These are phyloP conservation scores for Cladorrhinum sp. DNA, from an alignment of 2,329 filamentous ascomycete species.

Conservation along the genomic window DNA sequence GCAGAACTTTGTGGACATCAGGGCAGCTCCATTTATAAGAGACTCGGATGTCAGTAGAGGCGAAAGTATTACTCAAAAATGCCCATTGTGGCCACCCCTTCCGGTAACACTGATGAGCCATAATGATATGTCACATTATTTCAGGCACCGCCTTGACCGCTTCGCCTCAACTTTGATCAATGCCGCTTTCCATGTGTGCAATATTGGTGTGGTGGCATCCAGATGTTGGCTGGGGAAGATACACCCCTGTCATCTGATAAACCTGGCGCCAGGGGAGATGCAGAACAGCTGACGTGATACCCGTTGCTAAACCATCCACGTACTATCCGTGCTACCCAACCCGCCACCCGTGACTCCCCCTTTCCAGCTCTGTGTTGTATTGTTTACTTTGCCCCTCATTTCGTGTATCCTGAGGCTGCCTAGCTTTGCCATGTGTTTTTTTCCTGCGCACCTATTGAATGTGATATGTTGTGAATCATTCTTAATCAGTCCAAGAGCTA, in stretches of 20 bases:
- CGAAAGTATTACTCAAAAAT: constrained; percentile 2
- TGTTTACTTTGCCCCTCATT: not conserved
- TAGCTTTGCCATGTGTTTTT: too few species aligned
- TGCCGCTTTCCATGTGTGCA: not conserved
- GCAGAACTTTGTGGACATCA: too few species aligned
- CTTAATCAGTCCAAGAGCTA: too few species aligned
- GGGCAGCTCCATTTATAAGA: too few species aligned
- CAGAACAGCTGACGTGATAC: too few species aligned
- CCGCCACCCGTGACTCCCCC: not conserved
- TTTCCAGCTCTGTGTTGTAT: not conserved
- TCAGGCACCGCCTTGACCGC: not conserved
- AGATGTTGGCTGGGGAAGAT: not conserved
- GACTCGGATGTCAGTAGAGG: too few species aligned
- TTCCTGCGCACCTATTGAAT: too few species aligned
- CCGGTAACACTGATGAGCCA: too few species aligned
- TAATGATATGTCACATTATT: not conserved
- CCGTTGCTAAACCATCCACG: too few species aligned
- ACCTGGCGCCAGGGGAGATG: too few species aligned
- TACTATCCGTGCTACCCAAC: too few species aligned
- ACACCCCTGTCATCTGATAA: not conserved
- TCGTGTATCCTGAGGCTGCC: not conserved
- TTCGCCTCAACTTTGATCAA: constrained; percentile 19
- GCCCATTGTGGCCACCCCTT: too few species aligned
- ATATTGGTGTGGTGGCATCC: constrained; percentile 6
- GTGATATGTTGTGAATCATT: not conserved